A percentile compares a stretch with the other conserved stretches of the same genome.
phyloP scores from a whole-genome alignment of 106 monocot genomes.

The Amphibolis antarctica region DNA sequence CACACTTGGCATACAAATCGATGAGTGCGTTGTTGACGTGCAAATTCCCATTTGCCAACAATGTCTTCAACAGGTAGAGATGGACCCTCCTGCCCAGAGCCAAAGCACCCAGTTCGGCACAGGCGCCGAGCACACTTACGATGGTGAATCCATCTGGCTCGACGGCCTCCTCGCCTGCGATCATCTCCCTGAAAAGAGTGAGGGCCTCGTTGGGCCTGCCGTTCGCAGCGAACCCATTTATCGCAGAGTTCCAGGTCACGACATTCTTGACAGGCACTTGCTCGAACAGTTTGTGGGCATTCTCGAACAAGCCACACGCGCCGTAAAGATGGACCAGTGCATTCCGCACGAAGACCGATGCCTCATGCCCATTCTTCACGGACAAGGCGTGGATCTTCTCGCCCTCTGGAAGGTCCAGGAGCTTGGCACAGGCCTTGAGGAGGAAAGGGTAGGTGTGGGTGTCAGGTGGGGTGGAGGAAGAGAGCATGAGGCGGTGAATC shows the following conservation, averaged over 20 bases:
- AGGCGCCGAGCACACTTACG: constrained; percentile 64
- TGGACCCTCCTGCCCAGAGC: constrained; percentile 54
- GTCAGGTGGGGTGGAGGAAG: constrained; percentile 31
- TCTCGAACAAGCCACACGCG: constrained; percentile 57
- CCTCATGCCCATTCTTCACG: constrained; percentile 26
- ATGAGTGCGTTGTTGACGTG: constrained; percentile 72
- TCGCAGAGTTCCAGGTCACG: constrained; percentile 75
- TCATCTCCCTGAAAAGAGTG: constrained; percentile 49
- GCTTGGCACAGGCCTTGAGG: constrained; percentile 70
- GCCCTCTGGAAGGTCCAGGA: constrained; percentile 35
- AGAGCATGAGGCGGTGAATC: constrained; percentile 32
- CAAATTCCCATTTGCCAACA: constrained; percentile 28
- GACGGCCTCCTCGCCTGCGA: constrained; percentile 2
- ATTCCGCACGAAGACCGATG: constrained; percentile 68
- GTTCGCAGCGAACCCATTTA: constrained; percentile 69
- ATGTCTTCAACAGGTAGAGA: constrained; percentile 33
- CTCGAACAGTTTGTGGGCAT: constrained; percentile 61
- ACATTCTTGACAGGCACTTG: constrained; percentile 39
- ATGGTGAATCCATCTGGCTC: constrained; percentile 72
- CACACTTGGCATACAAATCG: constrained; percentile 73
- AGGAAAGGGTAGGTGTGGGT: constrained; percentile 84
- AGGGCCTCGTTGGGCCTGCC: constrained; percentile 72
- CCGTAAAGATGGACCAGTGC: constrained; percentile 56
- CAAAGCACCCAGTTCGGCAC: constrained; percentile 64
- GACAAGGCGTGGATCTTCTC: constrained; percentile 42